Base-by-base conservation (phyloP, 371 early-diverging fungal genomes). In the Fennellomyces sp. region DNA sequence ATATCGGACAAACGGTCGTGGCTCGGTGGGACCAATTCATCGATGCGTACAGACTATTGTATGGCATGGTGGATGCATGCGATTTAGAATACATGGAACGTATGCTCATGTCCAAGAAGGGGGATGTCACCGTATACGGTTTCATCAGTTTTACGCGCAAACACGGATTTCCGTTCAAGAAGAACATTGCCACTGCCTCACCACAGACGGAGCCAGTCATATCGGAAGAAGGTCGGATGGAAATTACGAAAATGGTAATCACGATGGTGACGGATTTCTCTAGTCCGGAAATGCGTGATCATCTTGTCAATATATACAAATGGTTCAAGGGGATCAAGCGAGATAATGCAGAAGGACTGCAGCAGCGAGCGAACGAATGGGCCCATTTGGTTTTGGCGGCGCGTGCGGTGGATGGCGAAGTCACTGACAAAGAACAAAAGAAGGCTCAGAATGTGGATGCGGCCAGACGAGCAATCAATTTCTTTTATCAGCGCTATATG, bases 401-500 rank as follows among this genome's bases (percentile, higher is more conserved):
- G 23, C 17, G 45, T 8, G 13, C 6, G 6, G 35, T 33, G 8
- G 13, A 33, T 6, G 35, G 13, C 35, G 35, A 33, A 42, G 45
- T 5, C 3, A 42, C n/a, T 19, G 45, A 21, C 3, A 19, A 42
- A 45, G 23, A 39, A 39, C 39, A 13, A 13, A 39, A 39, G 13
- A 11, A 25, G 4, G 15, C 35, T 15, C 36, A 35, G 2, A 33
- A 49, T 19, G 29, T 52, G 13, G 60, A 60, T 15, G 6, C 25
- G 2, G 39, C 51, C 15, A 17, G 60, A 28, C 51, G 52, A 1
- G 25, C 5, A 0, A 28, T 60, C 13, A 17, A 39, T 0, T 41
- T 48, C 49, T 51, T 60, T 30, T 51, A 60, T 15, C 52, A 60
- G 29, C 5, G 28, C 5, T 60, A 51, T 19, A 60, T 60, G 52